A percentile compares a stretch with the other conserved stretches of the same genome.
phyloP scores from a whole-genome alignment of 2,329 filamentous ascomycete genomes.

The Microsporum canis region DNA sequence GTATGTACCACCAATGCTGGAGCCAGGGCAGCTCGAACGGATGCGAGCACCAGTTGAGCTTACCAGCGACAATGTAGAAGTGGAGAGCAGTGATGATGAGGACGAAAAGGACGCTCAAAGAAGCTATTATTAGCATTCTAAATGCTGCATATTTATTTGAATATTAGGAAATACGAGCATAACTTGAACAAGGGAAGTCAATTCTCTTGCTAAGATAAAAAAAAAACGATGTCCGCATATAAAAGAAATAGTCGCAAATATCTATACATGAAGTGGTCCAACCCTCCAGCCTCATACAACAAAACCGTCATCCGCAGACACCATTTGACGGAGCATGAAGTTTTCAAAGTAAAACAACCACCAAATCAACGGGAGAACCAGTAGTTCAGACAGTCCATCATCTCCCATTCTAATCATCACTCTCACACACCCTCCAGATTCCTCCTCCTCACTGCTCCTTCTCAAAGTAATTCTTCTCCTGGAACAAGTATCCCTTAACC shows the following conservation, averaged over 20 bases:
- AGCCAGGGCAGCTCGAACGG: constrained; percentile 47
- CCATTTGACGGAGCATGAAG: neutral
- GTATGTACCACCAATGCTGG: constrained; percentile 55
- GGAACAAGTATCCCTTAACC: constrained; percentile 52
- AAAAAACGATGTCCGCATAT: neutral
- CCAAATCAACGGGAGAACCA: neutral
- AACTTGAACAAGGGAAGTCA: neutral
- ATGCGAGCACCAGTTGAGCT: constrained; percentile 11
- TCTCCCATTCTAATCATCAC: neutral
- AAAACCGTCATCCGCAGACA: neutral
- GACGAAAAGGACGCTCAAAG: neutral
- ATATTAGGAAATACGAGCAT: neutral
- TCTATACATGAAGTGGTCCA: neutral
- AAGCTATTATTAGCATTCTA: neutral
- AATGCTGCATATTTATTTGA: too few relatives aligned
- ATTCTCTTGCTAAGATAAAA: neutral
- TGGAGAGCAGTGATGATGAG: constrained; percentile 9
- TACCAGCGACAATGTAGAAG: neutral
- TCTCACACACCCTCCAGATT: neutral
- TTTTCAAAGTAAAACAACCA: too few relatives aligned
- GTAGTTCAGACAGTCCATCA: neutral
- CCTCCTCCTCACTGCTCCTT: constrained; percentile 23
- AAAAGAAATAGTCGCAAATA: neutral
- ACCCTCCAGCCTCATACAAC: neutral
- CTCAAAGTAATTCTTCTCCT: constrained; percentile 51